Evolutionary conservation across 306 rosid genomes (phyloP), one percentile per base, ranked within the genome.

Genomic region (Rosa persica): DNA sequence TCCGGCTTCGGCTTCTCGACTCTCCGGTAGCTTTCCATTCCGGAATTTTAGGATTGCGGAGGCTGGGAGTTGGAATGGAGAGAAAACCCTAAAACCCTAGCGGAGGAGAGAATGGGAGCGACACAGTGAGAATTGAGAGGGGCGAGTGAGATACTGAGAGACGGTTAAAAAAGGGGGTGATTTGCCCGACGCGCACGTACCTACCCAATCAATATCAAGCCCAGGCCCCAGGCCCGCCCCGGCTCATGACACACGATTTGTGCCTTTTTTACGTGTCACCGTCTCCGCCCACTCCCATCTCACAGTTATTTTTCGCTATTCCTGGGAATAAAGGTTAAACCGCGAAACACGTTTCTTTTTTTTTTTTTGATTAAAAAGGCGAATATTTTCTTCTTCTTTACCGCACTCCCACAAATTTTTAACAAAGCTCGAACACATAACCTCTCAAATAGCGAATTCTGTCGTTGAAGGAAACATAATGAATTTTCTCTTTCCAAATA

Each of bases 21-120:
- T 76, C 90, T 90, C 90, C 89, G 96, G 81, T 92, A 94, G 86
- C 97, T 89, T 73, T 94, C 97, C 98, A 94, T 94, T 49, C 12
- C 10, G 46, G 65, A 69, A 13, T 30, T 47, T 82, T 30, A 1
- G 85, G 73, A 60, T 58, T 74, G 73, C 48, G 55, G 38, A 60
- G 78, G n/a, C 15, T 16, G 54, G 1, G 40, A 0, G 11, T 27
- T 25, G 40, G 17, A 30, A 30, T 30, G 36, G 30, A 1, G 39
- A 51, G 86, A 81, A 89, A 84, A 86, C 83, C 87, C 90, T 86
- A 85, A 89, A 89, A 89, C 92, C 92, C 92, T 89, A 86, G 83
- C 52, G 68, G 77, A 76, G 70, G 73, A 22, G 43, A 62, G 69
- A 70, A 58, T 12, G 47, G 34, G 71, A 55, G 43, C 39, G 73